A percentile compares a stretch with the other conserved stretches of the same genome.
Conservation (phyloP, 495 filamentous ascomycete species). For the Amniculicola lignicola region DNA sequence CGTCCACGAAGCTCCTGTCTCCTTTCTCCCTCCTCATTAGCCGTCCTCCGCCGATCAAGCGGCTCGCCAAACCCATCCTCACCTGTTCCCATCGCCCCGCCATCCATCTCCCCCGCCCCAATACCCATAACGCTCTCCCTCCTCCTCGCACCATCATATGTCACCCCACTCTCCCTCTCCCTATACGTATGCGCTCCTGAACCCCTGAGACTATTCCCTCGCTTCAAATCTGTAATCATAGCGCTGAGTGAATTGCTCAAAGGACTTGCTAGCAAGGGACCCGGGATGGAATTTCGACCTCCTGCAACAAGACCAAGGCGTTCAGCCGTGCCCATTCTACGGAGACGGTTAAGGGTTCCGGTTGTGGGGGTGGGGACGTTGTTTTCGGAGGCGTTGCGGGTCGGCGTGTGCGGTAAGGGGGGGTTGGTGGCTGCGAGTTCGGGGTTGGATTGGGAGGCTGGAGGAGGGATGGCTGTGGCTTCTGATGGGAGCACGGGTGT, state of each 20-base stretch:
- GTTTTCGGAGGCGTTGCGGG: slow-evolving; percentile 12
- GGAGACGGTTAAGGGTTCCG: slow-evolving; percentile 16
- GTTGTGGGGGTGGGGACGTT: slow-evolving; percentile 15
- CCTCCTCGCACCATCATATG: not conserved
- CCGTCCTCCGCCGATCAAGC: slow-evolving; percentile 16
- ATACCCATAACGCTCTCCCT: slow-evolving; percentile 22
- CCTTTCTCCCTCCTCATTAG: not conserved
- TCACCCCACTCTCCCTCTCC: not conserved
- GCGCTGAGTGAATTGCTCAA: slow-evolving; percentile 37
- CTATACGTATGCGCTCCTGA: no score
- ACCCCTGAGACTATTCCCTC: slow-evolving; percentile 15
- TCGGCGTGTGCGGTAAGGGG: slow-evolving; percentile 18
- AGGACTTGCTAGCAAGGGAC: slow-evolving; percentile 36
- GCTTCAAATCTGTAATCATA: slow-evolving; percentile 50
- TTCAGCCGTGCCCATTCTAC: slow-evolving; percentile 22
- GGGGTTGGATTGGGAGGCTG: slow-evolving; percentile 18
- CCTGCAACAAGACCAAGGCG: no score
- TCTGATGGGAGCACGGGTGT: slow-evolving; percentile 32
- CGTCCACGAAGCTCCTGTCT: slow-evolving; percentile 18
- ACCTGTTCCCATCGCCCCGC: not conserved
- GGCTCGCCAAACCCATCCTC: slow-evolving; percentile 19
- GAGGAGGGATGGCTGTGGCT: slow-evolving; percentile 6
- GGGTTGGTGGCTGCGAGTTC: slow-evolving; percentile 7
- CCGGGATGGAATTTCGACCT: slow-evolving; percentile 32
- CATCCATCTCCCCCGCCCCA: slow-evolving; percentile 12